Conservation (phyloP, 148 eudicot species). For the Chenopodium suecicum region DNA sequence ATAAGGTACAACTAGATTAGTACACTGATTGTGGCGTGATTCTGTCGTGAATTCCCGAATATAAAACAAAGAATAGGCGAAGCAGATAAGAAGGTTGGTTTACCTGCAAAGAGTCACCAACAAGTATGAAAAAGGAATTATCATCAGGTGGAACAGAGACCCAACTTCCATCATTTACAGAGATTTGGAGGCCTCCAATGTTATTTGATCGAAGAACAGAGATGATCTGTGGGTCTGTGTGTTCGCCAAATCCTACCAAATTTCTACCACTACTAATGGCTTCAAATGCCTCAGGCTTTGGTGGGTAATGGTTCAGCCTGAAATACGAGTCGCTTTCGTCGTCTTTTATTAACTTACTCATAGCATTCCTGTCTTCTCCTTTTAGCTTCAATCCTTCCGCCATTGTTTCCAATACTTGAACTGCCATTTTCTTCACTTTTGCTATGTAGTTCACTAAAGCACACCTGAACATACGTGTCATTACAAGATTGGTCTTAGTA, state of each 20-base stretch:
- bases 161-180: constrained; percentile 47
- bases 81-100: background rate
- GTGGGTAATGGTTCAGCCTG: constrained; percentile 63
- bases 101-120: constrained; percentile 71
- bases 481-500: no score
- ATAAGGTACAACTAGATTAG: no score
- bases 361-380: constrained; percentile 31
- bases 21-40: background rate
- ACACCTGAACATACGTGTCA: constrained; percentile 22
- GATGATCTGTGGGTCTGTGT: constrained; percentile 78
- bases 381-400: constrained; percentile 47
- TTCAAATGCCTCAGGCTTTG: constrained; percentile 38
- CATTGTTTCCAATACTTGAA: constrained; percentile 39
- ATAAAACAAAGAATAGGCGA: no score
- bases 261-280: constrained; percentile 23
- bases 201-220: constrained; percentile 58
- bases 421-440: constrained; percentile 40
- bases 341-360: constrained; percentile 42
- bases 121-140: constrained; percentile 54
- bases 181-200: constrained; percentile 50
- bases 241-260: constrained; percentile 69
- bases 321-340: constrained; percentile 50
- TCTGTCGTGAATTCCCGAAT: background rate
- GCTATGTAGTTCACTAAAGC: constrained; percentile 38
- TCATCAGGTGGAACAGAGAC: constrained; percentile 61